Evolutionary conservation across 2,329 filamentous ascomycete genomes (phyloP).

Genomic region (Diplodia seriata): DNA sequence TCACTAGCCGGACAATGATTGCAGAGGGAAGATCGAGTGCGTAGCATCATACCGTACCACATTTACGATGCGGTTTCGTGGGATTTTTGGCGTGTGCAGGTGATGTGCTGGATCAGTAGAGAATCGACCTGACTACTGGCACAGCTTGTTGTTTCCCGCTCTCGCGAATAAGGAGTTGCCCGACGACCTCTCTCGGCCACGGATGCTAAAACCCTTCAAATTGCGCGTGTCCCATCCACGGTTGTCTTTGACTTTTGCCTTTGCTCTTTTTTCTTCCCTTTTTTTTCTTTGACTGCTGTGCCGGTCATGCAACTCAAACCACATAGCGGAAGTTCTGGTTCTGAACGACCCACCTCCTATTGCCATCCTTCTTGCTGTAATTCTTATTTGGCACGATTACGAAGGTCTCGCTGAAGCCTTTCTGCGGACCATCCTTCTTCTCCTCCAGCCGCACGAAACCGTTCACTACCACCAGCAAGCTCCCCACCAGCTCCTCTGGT

Average conservation of each 20-base stretch:
- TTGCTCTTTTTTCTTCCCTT: background rate
- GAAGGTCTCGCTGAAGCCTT: constrained; percentile 80
- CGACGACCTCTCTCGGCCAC: too few species aligned
- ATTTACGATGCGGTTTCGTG: background rate
- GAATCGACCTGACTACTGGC: background rate
- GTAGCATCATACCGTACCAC: background rate
- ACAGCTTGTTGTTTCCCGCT: background rate
- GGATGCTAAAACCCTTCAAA: too few species aligned
- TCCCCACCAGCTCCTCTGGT: constrained; percentile 64
- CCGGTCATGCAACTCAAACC: constrained; percentile 40
- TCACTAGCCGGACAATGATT: too few species aligned
- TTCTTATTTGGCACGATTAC: constrained; percentile 71
- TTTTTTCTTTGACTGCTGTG: background rate
- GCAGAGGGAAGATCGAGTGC: too few species aligned
- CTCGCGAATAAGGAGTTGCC: background rate
- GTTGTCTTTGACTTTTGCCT: background rate
- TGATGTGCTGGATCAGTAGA: background rate
- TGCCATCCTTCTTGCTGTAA: constrained; percentile 40
- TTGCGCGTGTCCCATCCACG: background rate
- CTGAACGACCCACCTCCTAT: constrained; percentile 50
- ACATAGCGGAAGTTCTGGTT: constrained; percentile 54
- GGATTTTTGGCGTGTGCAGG: background rate
- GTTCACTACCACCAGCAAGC: constrained; percentile 75
- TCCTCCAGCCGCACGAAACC: constrained; percentile 73
- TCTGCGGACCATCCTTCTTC: constrained; percentile 65